Evolutionary conservation across 176 grass and related monocot species (phyloP).

Genomic region (Chrysopogon serrulatus): DNA sequence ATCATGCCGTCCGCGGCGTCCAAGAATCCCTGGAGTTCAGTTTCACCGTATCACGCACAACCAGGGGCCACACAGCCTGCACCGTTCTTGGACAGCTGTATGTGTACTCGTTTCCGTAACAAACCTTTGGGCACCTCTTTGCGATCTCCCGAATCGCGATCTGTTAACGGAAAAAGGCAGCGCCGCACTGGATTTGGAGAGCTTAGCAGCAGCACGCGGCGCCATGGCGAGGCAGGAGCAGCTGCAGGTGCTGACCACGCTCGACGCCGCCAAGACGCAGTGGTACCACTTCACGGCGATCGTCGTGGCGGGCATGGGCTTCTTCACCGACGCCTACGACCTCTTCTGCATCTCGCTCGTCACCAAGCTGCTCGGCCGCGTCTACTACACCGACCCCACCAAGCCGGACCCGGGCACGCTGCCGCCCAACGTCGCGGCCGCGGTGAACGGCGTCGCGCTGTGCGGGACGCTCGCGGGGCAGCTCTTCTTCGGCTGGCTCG

Average conservation of each 20-base stretch:
- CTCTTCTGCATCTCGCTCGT: constrained; percentile 63
- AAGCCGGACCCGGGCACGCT: constrained; percentile 33
- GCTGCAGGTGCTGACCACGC: constrained; percentile 31
- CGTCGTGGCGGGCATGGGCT: constrained; percentile 60
- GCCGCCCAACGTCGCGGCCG: constrained; percentile 54
- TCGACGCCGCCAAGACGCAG: constrained; percentile 53
- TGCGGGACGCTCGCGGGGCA: constrained; percentile 57
- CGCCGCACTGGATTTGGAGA: too few relatives aligned
- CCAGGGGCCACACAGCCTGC: neutral
- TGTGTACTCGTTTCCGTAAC: neutral
- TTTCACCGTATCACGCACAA: neutral
- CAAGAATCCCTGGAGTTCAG: neutral
- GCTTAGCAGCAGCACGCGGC: neutral
- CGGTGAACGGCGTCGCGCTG: constrained; percentile 57
- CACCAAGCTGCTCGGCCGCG: constrained; percentile 54
- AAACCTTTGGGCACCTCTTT: neutral
- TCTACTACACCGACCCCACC: constrained; percentile 49
- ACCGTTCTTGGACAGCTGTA: neutral
- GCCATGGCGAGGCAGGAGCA: constrained; percentile 28
- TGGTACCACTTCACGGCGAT: constrained; percentile 72
- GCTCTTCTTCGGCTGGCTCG: constrained; percentile 80
- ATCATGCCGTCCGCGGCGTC: neutral
- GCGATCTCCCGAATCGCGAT: too few relatives aligned
- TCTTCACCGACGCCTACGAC: constrained; percentile 83
- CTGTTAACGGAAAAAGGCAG: too few relatives aligned